A percentile compares a stretch with the other conserved stretches of the same genome.
Evolutionary conservation across 164 flowering plant species (phyloP).

Genomic region (Annona squamosa): DNA sequence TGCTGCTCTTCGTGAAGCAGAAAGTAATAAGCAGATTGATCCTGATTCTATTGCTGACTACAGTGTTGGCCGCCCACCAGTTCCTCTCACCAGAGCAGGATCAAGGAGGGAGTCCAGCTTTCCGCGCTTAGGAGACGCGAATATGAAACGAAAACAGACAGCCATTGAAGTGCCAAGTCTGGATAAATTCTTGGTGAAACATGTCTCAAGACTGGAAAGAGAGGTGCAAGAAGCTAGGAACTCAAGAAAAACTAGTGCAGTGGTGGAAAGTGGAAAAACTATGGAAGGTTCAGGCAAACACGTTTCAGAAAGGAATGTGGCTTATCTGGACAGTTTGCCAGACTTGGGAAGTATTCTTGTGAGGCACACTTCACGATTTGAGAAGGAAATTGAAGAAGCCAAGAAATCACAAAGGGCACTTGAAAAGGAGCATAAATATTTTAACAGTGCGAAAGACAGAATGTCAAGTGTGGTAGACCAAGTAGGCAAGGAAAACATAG

Average conservation of each 20-base stretch:
- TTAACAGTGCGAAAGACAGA: conserved; percentile 8
- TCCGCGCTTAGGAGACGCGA: conserved; percentile 11
- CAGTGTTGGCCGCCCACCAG: conserved; percentile 10
- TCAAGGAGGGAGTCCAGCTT: conserved; percentile 13
- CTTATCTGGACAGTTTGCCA: conserved; percentile 14
- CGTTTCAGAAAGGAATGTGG: not conserved
- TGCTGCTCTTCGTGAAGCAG: conserved; percentile 73
- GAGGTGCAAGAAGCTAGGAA: conserved; percentile 83
- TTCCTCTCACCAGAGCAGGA: conserved; percentile 15
- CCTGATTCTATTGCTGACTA: conserved; percentile 13
- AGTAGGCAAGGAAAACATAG: conserved; percentile 52
- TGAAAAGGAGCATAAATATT: conserved; percentile 11
- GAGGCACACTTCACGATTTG: conserved; percentile 56
- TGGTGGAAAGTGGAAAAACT: conserved; percentile 15
- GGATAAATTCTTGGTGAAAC: conserved; percentile 82
- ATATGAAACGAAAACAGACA: conserved; percentile 26
- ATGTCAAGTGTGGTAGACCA: not conserved
- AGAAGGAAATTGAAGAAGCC: conserved; percentile 53
- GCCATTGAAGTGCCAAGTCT: conserved; percentile 60
- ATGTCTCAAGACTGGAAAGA: conserved; percentile 69
- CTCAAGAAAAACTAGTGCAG: conserved; percentile 24
- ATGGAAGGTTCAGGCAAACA: conserved; percentile 5
- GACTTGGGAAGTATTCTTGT: conserved; percentile 52
- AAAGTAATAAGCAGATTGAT: conserved; percentile 32
- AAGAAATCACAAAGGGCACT: conserved; percentile 23